These are phyloP conservation scores for Panaeolus cyanescens DNA, from an alignment of 768 basidiomycete species.

Conservation along the genomic window DNA sequence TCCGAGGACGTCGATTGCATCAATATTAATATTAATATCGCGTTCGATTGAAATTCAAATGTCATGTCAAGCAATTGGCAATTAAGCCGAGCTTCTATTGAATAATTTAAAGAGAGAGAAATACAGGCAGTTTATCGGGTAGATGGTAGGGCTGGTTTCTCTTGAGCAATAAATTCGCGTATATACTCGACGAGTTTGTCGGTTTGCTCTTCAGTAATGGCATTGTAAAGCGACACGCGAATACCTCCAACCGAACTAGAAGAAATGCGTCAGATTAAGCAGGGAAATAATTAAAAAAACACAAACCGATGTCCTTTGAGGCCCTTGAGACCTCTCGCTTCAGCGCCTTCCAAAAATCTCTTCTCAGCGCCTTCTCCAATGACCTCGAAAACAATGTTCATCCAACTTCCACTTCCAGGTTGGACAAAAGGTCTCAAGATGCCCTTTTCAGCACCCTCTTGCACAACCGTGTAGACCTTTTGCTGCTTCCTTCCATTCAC, in stretches of 20 bases:
- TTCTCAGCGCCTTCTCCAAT: constrained; percentile 72
- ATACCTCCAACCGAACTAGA: constrained; percentile 70
- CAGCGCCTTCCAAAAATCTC: constrained; percentile 80
- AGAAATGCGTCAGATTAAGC: neutral
- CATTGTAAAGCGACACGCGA: constrained; percentile 88
- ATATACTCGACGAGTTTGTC: constrained; percentile 63
- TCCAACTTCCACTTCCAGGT: constrained; percentile 82
- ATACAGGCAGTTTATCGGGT: neutral
- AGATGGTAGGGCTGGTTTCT: constrained; percentile 18
- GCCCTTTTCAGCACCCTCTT: constrained; percentile 70
- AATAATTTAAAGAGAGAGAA: neutral
- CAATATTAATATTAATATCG: no score
- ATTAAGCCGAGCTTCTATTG: no score
- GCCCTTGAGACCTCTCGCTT: constrained; percentile 77
- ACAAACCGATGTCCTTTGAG: constrained; percentile 91
- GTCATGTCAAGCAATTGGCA: no score
- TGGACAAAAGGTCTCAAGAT: constrained; percentile 73
- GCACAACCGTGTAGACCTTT: constrained; percentile 74
- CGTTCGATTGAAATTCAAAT: no score
- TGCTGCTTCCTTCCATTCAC: constrained; percentile 73
- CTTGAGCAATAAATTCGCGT: constrained; percentile 45
- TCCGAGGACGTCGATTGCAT: no score
- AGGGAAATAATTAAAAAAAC: neutral
- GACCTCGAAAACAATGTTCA: constrained; percentile 92
- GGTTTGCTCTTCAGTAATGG: constrained; percentile 75